phyloP scores from a whole-genome alignment of 202 grass and related monocot genomes.

The Bolboschoenoplectus hybrid region DNA sequence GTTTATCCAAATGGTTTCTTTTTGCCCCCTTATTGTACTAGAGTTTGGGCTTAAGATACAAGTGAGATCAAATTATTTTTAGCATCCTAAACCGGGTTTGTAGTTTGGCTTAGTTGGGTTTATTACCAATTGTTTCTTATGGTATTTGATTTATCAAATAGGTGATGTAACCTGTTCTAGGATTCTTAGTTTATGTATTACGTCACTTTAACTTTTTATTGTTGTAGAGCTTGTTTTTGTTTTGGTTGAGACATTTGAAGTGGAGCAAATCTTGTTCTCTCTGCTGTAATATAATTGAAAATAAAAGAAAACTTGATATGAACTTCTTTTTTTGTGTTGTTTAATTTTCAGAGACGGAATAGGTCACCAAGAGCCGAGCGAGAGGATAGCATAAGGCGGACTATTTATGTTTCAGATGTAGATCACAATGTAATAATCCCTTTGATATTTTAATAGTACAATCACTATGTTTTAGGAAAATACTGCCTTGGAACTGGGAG shows the following conservation, averaged over 20 bases:
- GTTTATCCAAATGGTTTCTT: not conserved
- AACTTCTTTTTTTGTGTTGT: conserved; percentile 4
- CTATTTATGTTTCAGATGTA: conserved; percentile 94
- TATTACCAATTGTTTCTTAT: not conserved
- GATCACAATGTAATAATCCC: conserved; percentile 72
- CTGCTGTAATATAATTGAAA: not conserved
- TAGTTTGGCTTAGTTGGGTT: not conserved
- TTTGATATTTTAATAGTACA: not conserved
- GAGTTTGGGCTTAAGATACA: not conserved
- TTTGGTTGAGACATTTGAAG: conserved; percentile 1
- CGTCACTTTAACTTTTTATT: not conserved
- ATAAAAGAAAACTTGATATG: not conserved
- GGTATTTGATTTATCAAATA: not conserved
- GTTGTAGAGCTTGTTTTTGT: not conserved
- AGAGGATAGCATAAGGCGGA: conserved; percentile 88
- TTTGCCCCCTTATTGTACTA: not conserved
- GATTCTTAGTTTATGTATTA: conserved; percentile 10
- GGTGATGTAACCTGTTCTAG: not conserved
- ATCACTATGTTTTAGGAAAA: conserved; percentile 20
- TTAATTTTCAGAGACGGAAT: conserved; percentile 45
- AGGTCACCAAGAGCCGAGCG: conserved; percentile 57
- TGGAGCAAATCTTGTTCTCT: not conserved
- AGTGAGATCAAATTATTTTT: conserved; percentile 24
- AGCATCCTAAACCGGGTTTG: not conserved
- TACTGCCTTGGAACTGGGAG: conserved; percentile 4